A percentile compares a stretch with the other conserved stretches of the same genome.
Conservation (phyloP, 306 rosid species). For the Psophocarpus tetragonolobus region DNA sequence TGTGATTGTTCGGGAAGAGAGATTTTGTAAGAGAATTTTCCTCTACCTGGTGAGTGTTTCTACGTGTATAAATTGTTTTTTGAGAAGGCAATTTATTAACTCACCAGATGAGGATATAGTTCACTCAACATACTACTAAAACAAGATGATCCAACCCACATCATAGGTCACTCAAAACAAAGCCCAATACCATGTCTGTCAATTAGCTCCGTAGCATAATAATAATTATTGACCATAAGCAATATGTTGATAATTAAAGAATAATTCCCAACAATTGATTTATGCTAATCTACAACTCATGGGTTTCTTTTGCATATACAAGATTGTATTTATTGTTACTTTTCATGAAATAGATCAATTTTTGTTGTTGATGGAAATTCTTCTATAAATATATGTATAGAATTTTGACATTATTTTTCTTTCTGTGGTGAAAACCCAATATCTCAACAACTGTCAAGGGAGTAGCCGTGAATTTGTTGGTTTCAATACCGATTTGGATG, state of each 20-base stretch:
- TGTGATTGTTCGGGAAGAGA: neutral
- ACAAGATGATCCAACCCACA: neutral
- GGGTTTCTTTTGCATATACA: neutral
- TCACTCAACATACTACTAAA: neutral
- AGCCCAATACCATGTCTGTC: neutral
- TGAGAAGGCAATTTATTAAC: neutral
- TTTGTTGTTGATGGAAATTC: slow-evolving; percentile 24
- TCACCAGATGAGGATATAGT: neutral
- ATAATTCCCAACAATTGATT: neutral
- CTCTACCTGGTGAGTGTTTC: neutral
- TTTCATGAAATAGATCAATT: neutral
- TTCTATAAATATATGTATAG: neutral
- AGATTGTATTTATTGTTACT: neutral
- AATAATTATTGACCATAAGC: neutral
- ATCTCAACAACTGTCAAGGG: slow-evolving; percentile 46
- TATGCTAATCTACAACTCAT: neutral
- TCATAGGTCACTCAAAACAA: neutral
- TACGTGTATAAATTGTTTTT: neutral
- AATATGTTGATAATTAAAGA: neutral
- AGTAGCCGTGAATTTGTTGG: slow-evolving; percentile 93
- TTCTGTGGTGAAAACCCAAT: slow-evolving; percentile 7
- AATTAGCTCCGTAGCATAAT: neutral
- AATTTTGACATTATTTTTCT: slow-evolving; percentile 5
- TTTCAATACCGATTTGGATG: slow-evolving; percentile 69
- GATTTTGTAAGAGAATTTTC: neutral